These are phyloP conservation scores for Nakazawaea wyomingensis DNA, from an alignment of 805 yeast species.

Conservation along the genomic window DNA sequence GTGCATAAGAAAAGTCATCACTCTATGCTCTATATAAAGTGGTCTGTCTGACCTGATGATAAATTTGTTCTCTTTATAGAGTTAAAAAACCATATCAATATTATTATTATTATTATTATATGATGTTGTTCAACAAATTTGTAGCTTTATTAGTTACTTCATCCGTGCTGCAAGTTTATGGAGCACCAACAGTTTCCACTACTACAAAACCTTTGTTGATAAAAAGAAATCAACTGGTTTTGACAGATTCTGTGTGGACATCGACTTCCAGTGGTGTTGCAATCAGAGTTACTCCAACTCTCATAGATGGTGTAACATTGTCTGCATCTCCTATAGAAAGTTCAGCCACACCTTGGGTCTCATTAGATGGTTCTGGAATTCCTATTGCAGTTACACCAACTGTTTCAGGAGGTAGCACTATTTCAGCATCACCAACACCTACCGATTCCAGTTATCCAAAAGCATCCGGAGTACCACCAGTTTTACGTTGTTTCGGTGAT, in stretches of 20 bases:
- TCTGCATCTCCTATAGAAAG: conserved; percentile 33
- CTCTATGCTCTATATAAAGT: no score
- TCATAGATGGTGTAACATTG: conserved; percentile 50
- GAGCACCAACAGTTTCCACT: not conserved
- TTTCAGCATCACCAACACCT: conserved; percentile 39
- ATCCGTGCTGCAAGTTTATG: not conserved
- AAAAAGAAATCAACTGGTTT: conserved; percentile 9
- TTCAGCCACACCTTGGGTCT: conserved; percentile 37
- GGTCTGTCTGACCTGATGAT: no score
- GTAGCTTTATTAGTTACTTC: not conserved
- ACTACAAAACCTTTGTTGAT: not conserved
- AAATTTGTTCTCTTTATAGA: no score
- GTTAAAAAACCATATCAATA: no score
- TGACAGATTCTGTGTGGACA: conserved; percentile 28
- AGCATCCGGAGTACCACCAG: conserved; percentile 37
- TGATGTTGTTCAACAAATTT: not conserved
- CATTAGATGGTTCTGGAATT: conserved; percentile 38
- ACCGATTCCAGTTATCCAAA: conserved; percentile 28
- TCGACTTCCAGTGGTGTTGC: conserved; percentile 25
- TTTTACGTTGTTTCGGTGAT: conserved; percentile 37
- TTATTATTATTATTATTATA: no score
- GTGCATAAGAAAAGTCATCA: no score
- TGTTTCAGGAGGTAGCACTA: conserved; percentile 27
- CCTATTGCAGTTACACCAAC: conserved; percentile 38
- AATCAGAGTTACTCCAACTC: conserved; percentile 29